Conservation (phyloP, 164 flowering plant species). For the Vitis rupestris region DNA sequence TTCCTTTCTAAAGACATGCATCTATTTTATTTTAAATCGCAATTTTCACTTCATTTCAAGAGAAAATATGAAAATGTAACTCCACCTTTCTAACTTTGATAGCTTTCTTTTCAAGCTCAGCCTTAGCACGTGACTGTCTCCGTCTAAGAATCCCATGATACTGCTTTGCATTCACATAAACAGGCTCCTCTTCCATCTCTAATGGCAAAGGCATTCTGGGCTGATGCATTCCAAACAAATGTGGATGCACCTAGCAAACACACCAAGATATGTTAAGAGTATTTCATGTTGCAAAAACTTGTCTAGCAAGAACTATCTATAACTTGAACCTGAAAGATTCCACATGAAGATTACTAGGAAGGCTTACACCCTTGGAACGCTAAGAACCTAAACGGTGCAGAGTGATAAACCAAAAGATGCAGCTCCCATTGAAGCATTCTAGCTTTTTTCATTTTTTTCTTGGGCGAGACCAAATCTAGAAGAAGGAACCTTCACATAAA, state of each 20-base stretch:
- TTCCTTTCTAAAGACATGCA: too few relatives aligned
- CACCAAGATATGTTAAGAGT: not conserved
- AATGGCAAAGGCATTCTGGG: constrained; percentile 52
- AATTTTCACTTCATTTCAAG: too few relatives aligned
- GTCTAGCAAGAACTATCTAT: not conserved
- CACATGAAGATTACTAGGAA: too few relatives aligned
- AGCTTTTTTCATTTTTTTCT: too few relatives aligned
- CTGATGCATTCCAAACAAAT: constrained; percentile 38
- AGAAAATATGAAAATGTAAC: not conserved
- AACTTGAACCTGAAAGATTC: too few relatives aligned
- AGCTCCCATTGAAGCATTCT: too few relatives aligned
- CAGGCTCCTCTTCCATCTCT: constrained; percentile 59
- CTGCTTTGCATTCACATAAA: constrained; percentile 63
- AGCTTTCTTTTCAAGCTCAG: constrained; percentile 49
- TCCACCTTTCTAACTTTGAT: constrained; percentile 51
- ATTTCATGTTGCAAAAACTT: not conserved
- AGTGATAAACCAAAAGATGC: too few relatives aligned
- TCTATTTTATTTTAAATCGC: too few relatives aligned
- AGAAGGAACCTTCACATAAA: not conserved
- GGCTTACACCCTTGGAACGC: too few relatives aligned
- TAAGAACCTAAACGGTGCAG: too few relatives aligned
- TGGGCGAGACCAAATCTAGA: too few relatives aligned
- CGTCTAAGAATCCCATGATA: constrained; percentile 57
- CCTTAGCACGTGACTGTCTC: constrained; percentile 53
- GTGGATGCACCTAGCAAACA: constrained; percentile 35